These are phyloP conservation scores for Elongisporangium prolatum DNA, from an alignment of 352 stramenopile species.

Conservation along the genomic window DNA sequence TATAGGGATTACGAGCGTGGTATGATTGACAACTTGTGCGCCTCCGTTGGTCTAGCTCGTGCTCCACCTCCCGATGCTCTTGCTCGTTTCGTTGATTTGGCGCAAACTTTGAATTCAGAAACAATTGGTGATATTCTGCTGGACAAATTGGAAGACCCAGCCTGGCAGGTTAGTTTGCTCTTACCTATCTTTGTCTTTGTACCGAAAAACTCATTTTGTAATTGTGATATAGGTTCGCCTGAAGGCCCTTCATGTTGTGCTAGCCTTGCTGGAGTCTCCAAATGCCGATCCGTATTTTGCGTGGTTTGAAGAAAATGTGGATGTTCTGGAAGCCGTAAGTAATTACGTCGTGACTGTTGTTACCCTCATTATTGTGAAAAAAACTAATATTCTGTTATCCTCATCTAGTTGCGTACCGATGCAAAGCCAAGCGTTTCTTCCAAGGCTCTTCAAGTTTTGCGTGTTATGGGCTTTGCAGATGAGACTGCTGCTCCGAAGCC, in stretches of 20 bases:
- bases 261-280: conserved; percentile 71
- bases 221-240: conserved; percentile 29
- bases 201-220: neutral
- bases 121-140: conserved; percentile 83
- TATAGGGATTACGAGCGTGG: conserved; percentile 78
- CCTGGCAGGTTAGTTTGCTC: conserved; percentile 52
- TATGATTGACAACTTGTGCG: conserved; percentile 82
- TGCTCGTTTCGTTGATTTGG: conserved; percentile 83
- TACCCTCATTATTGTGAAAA: neutral
- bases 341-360: neutral
- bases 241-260: conserved; percentile 79
- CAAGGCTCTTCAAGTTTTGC: conserved; percentile 69
- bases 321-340: conserved; percentile 69
- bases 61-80: conserved; percentile 72
- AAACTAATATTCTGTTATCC: conserved; percentile 1
- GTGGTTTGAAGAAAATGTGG: conserved; percentile 82
- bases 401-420: conserved; percentile 51
- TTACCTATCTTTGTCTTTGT: neutral
- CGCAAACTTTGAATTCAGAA: conserved; percentile 78
- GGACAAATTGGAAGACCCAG: conserved; percentile 82
- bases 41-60: conserved; percentile 64
- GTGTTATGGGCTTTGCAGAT: conserved; percentile 55
- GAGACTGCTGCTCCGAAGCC: conserved; percentile 29
- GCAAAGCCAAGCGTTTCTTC: conserved; percentile 74
- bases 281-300: conserved; percentile 60